phyloP scores from a whole-genome alignment of 495 filamentous ascomycete species.

The Podospora sp. region DNA sequence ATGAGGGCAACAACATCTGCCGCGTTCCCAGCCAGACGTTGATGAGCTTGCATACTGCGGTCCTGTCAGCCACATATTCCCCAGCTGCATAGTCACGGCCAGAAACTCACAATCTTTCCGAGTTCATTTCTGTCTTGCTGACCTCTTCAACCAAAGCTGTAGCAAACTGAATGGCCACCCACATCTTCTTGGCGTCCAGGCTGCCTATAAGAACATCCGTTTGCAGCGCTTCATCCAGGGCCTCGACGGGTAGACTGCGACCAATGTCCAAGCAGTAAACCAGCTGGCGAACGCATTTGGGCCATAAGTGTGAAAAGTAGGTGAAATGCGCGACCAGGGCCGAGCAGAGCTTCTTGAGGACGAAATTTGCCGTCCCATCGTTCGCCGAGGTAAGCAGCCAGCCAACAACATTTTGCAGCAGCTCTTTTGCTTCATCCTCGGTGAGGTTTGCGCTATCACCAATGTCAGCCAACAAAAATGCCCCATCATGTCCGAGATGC shows the following conservation, averaged over 20 bases:
- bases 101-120: conserved; percentile 54
- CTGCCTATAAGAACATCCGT: conserved; percentile 56
- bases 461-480: conserved; percentile 1
- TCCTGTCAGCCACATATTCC: conserved; percentile 3
- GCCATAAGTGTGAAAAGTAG: conserved; percentile 69
- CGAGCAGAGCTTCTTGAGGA: conserved; percentile 80
- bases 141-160: conserved; percentile 75
- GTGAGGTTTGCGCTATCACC: conserved; percentile 58
- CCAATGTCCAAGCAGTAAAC: conserved; percentile 62
- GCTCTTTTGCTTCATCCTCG: conserved; percentile 60
- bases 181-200: conserved; percentile 57
- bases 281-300: conserved; percentile 68
- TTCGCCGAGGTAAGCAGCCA: conserved; percentile 65
- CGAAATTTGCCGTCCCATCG: conserved; percentile 62
- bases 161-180: conserved; percentile 71
- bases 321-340: conserved; percentile 80
- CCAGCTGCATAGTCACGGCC: conserved; percentile 2
- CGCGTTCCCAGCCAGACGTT: conserved; percentile 53
- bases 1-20: conserved; percentile 55
- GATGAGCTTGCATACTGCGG: conserved; percentile 46
- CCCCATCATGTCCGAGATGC: neutral
- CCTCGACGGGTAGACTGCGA: conserved; percentile 47
- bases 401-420: conserved; percentile 70
- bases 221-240: conserved; percentile 53
- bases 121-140: conserved; percentile 62